A percentile compares a stretch with the other conserved stretches of the same genome.
These are phyloP conservation scores for Aspergillus fijiensis DNA, from an alignment of 2,329 filamentous ascomycete species.

Conservation along the genomic window DNA sequence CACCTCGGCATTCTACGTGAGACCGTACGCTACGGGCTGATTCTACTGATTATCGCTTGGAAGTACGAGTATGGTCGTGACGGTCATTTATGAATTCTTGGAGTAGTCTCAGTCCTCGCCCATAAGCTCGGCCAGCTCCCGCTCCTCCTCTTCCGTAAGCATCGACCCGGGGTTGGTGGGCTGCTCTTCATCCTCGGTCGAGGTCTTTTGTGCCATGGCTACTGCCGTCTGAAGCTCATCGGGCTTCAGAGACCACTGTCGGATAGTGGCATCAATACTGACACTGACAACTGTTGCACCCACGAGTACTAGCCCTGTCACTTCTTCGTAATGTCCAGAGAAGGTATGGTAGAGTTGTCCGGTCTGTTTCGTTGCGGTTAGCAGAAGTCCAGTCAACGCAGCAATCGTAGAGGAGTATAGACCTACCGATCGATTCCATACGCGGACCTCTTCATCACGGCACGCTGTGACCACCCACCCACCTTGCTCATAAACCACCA, in stretches of 20 bases:
- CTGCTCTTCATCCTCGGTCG: constrained; percentile 49
- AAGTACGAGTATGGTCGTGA: neutral
- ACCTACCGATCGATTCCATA: constrained; percentile 70
- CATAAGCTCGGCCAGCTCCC: constrained; percentile 88
- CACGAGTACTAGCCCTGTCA: constrained; percentile 74
- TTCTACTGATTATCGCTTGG: neutral
- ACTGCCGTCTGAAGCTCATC: constrained; percentile 58
- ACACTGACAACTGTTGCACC: constrained; percentile 67
- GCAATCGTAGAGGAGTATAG: neutral
- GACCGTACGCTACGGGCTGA: too few species aligned
- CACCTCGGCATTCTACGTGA: too few species aligned
- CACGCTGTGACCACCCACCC: constrained; percentile 84
- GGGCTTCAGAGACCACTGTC: constrained; percentile 74
- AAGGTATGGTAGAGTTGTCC: constrained; percentile 73
- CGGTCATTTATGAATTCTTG: neutral
- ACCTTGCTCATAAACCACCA: constrained; percentile 67
- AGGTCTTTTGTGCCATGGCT: constrained; percentile 48
- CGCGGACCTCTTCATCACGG: constrained; percentile 83
- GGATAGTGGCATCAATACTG: constrained; percentile 84
- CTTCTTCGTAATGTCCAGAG: constrained; percentile 83
- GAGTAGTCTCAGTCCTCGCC: constrained; percentile 55
- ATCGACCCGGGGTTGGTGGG: constrained; percentile 50
- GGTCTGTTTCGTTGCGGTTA: constrained; percentile 42
- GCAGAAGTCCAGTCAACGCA: neutral
- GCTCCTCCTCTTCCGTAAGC: constrained; percentile 87